Conservation (phyloP, 2,329 filamentous ascomycete species). For the Hypoxylon sp. region DNA sequence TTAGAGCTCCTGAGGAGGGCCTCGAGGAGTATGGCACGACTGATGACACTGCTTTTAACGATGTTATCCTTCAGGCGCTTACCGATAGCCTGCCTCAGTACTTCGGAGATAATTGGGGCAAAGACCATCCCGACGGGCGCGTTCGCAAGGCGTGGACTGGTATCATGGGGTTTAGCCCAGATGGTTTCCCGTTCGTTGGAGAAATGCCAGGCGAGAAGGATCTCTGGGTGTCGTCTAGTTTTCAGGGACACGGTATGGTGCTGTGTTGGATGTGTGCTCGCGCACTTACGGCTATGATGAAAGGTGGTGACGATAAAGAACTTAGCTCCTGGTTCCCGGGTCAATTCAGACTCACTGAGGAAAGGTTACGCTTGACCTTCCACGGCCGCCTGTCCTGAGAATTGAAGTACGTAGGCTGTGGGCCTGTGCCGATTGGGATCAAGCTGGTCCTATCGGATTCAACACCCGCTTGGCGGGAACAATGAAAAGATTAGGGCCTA, state of each 20-base stretch:
- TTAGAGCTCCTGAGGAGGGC: slow-evolving; percentile 59
- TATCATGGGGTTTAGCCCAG: slow-evolving; percentile 70
- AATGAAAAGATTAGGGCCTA: not conserved
- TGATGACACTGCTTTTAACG: slow-evolving; percentile 68
- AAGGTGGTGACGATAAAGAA: slow-evolving; percentile 52
- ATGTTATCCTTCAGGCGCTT: slow-evolving; percentile 65
- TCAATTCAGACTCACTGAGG: slow-evolving; percentile 63
- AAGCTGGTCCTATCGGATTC: not conserved
- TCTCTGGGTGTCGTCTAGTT: slow-evolving; percentile 71
- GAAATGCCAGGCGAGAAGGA: slow-evolving; percentile 61
- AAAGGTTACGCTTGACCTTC: slow-evolving; percentile 61
- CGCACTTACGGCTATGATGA: slow-evolving; percentile 70
- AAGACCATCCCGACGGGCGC: slow-evolving; percentile 59
- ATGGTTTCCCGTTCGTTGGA: slow-evolving; percentile 69
- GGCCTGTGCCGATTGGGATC: not conserved
- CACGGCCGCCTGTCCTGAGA: slow-evolving; percentile 49
- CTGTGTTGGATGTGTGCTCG: slow-evolving; percentile 72
- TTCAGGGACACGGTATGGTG: slow-evolving; percentile 79
- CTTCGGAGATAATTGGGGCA: slow-evolving; percentile 69
- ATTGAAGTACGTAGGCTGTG: not conserved
- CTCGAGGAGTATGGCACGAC: slow-evolving; percentile 68
- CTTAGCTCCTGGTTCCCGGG: slow-evolving; percentile 67
- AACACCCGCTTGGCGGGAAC: not conserved
- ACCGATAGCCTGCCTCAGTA: slow-evolving; percentile 61
- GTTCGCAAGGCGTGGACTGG: slow-evolving; percentile 67